These are phyloP conservation scores for Tolypocladium capitatum DNA, from an alignment of 2,329 filamentous ascomycete genomes.

Conservation along the genomic window DNA sequence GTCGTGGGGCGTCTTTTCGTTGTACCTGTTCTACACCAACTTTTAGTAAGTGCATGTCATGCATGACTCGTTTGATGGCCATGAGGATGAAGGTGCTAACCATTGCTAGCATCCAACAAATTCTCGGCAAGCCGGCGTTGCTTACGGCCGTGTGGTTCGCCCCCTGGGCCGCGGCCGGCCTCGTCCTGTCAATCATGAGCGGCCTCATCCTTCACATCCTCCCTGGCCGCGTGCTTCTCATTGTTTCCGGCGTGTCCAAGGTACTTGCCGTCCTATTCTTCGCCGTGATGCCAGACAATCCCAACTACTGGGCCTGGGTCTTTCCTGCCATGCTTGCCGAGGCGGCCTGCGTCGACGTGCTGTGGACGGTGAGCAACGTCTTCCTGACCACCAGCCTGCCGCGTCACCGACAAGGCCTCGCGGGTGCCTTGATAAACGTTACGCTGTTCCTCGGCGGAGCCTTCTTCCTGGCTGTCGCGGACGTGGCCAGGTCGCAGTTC, in stretches of 20 bases:
- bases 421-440: constrained; percentile 50
- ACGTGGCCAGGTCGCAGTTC: constrained; percentile 34
- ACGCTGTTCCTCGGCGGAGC: constrained; percentile 50
- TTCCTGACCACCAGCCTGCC: constrained; percentile 54
- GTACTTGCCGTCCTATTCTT: constrained; percentile 39
- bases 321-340: constrained; percentile 47
- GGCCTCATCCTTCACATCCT: constrained; percentile 43
- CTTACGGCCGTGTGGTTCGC: constrained; percentile 45
- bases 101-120: constrained; percentile 30
- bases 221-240: constrained; percentile 36
- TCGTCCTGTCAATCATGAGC: constrained; percentile 39
- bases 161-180: constrained; percentile 45
- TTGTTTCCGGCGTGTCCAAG: constrained; percentile 38
- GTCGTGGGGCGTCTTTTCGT: constrained; percentile 40
- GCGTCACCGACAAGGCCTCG: constrained; percentile 45
- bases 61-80: constrained; percentile 5
- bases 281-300: constrained; percentile 37
- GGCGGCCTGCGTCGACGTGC: constrained; percentile 53
- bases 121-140: constrained; percentile 38
- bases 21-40: constrained; percentile 49
- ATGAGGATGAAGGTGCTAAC: neutral
- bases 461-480: constrained; percentile 48
- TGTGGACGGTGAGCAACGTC: constrained; percentile 52
- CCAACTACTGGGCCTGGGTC: constrained; percentile 49
- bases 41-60: constrained; percentile 39